Conservation (phyloP, 2,329 filamentous ascomycete genomes). For the Fusarium mundagurra region DNA sequence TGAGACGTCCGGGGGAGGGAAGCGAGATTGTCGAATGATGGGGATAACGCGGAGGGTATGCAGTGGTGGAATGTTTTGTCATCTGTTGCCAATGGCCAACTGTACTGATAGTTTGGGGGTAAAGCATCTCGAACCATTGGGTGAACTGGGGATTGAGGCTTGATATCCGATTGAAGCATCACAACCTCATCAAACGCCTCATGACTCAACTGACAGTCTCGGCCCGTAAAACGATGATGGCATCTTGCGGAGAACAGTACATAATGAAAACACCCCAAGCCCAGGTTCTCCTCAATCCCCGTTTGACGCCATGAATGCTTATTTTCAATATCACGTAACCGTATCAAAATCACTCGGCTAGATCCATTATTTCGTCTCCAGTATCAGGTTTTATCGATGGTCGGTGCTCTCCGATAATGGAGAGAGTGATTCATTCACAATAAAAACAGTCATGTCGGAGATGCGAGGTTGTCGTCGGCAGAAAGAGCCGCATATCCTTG, state of each 20-base stretch:
- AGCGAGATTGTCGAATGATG: slow-evolving; percentile 38
- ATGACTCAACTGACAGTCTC: slow-evolving; percentile 8
- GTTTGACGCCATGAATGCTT: slow-evolving; percentile 26
- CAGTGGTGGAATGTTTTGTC: background rate
- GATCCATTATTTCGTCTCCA: background rate
- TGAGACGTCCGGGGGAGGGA: slow-evolving; percentile 8
- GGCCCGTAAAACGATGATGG: slow-evolving; percentile 6
- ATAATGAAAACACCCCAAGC: slow-evolving; percentile 16
- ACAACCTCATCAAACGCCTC: background rate
- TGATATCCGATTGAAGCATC: slow-evolving; percentile 4
- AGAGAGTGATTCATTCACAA: slow-evolving; percentile 1
- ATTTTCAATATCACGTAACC: slow-evolving; percentile 26
- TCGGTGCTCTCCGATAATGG: slow-evolving; percentile 20
- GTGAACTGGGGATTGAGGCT: background rate
- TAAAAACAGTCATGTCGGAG: slow-evolving; percentile 12
- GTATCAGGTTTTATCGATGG: background rate
- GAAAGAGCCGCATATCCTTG: slow-evolving; percentile 17
- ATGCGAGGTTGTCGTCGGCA: slow-evolving; percentile 26
- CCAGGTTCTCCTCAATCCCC: slow-evolving; percentile 32
- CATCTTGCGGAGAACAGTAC: slow-evolving; percentile 24
- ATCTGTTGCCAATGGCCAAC: background rate
- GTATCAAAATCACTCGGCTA: background rate
- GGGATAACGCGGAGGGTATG: slow-evolving; percentile 21
- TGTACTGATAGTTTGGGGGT: background rate
- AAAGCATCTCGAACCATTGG: background rate